A percentile compares a stretch with the other conserved stretches of the same genome.
These are phyloP conservation scores for Piper longum DNA, from an alignment of 164 flowering plant genomes.

Conservation along the genomic window DNA sequence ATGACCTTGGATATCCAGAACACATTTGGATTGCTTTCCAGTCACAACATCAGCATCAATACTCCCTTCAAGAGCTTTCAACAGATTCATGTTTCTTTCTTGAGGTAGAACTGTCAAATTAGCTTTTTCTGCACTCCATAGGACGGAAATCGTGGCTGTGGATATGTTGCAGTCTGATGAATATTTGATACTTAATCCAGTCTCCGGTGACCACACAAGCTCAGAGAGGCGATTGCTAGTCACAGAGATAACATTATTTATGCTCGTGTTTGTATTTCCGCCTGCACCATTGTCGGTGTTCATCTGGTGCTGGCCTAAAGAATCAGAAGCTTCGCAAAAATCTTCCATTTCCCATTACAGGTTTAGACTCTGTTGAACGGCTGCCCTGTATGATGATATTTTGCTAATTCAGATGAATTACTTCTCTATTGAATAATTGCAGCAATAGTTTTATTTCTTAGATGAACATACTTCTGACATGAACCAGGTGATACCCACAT, in stretches of 20 bases:
- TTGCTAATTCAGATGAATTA: background rate
- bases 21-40: background rate
- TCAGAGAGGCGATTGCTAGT: slow-evolving; percentile 44
- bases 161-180: slow-evolving; percentile 24
- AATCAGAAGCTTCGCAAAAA: slow-evolving; percentile 17
- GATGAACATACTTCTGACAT: too few relatives aligned
- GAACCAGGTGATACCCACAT: too few relatives aligned
- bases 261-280: slow-evolving; percentile 74
- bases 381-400: slow-evolving; percentile 12
- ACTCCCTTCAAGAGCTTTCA: slow-evolving; percentile 6
- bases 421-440: too few relatives aligned
- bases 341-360: slow-evolving; percentile 18
- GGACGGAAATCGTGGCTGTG: slow-evolving; percentile 17
- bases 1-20: slow-evolving; percentile 9
- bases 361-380: slow-evolving; percentile 16
- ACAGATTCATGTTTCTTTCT: slow-evolving; percentile 5
- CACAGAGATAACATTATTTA: slow-evolving; percentile 23
- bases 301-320: slow-evolving; percentile 10
- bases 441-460: too few relatives aligned
- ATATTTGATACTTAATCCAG: slow-evolving; percentile 46
- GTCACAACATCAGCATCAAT: slow-evolving; percentile 10
- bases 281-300: slow-evolving; percentile 47
- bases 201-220: slow-evolving; percentile 66
- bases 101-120: slow-evolving; percentile 18
- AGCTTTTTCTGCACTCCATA: slow-evolving; percentile 25